phyloP scores from a whole-genome alignment of 2,329 filamentous ascomycete species.

The Penicillium brevicompactum region DNA sequence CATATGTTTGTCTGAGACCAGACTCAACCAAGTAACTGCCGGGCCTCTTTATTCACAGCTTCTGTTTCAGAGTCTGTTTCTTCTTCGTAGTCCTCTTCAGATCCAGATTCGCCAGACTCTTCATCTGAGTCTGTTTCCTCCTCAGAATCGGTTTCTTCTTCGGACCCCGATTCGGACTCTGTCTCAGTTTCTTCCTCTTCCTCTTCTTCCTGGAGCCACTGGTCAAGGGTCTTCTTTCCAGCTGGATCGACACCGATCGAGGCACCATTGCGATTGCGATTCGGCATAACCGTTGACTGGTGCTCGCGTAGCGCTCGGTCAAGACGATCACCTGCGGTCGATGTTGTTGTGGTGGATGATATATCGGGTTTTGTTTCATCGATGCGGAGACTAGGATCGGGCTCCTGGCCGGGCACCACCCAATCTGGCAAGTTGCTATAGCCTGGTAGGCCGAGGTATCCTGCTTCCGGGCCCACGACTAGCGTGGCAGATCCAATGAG shows the following conservation, averaged over 20 bases:
- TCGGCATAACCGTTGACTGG: slow-evolving; percentile 26
- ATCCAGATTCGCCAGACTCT: slow-evolving; percentile 41
- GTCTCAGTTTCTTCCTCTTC: slow-evolving; percentile 59
- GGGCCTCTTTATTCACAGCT: slow-evolving; percentile 22
- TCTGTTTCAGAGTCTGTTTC: slow-evolving; percentile 38
- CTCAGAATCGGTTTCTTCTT: slow-evolving; percentile 44
- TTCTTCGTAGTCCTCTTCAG: slow-evolving; percentile 43
- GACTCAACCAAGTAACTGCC: slow-evolving; percentile 17
- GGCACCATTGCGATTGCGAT: slow-evolving; percentile 17
- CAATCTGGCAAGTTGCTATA: slow-evolving; percentile 81
- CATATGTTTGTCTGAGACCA: background rate
- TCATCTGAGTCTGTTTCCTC: slow-evolving; percentile 54
- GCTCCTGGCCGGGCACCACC: slow-evolving; percentile 79
- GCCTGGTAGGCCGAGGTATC: slow-evolving; percentile 72
- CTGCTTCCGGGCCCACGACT: slow-evolving; percentile 75
- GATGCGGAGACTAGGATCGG: slow-evolving; percentile 72
- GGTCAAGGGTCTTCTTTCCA: slow-evolving; percentile 81
- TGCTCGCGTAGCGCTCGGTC: slow-evolving; percentile 48
- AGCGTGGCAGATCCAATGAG: slow-evolving; percentile 82
- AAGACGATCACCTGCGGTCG: slow-evolving; percentile 45
- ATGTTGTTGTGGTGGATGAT: slow-evolving; percentile 26
- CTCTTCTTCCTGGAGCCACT: slow-evolving; percentile 81
- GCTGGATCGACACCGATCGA: slow-evolving; percentile 29
- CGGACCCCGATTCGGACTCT: slow-evolving; percentile 53
- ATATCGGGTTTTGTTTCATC: slow-evolving; percentile 48